phyloP scores from a whole-genome alignment of 805 yeast genomes.

The Lipomyces yamanashiensis region DNA sequence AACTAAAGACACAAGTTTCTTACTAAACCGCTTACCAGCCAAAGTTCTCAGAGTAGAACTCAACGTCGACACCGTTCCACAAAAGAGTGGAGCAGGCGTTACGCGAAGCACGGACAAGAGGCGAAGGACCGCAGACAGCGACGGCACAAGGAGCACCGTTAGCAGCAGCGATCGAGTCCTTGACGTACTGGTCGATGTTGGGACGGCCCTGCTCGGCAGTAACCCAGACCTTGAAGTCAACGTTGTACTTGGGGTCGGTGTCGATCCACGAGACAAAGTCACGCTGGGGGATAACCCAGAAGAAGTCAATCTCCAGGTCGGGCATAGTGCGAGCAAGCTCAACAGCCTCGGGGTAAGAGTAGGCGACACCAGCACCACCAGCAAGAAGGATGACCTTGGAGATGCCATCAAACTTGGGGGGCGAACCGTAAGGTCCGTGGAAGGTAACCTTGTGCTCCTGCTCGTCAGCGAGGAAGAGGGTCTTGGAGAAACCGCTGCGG shows the following conservation, averaged over 20 bases:
- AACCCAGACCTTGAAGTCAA: slow-evolving; percentile 41
- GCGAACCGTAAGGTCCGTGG: slow-evolving; percentile 39
- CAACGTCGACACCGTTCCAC: slow-evolving; percentile 39
- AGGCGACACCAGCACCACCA: slow-evolving; percentile 46
- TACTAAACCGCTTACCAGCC: slow-evolving; percentile 40
- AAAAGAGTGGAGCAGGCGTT: slow-evolving; percentile 39
- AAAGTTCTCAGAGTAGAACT: slow-evolving; percentile 42
- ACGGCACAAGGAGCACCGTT: slow-evolving; percentile 36
- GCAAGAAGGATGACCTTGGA: slow-evolving; percentile 41
- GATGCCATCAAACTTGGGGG: slow-evolving; percentile 35
- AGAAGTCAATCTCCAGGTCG: slow-evolving; percentile 37
- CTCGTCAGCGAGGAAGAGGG: slow-evolving; percentile 33
- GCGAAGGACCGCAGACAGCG: slow-evolving; percentile 44
- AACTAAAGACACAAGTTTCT: slow-evolving; percentile 3
- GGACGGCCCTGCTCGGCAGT: slow-evolving; percentile 45
- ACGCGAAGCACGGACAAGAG: slow-evolving; percentile 40
- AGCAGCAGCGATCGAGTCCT: slow-evolving; percentile 33
- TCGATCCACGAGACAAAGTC: slow-evolving; percentile 41
- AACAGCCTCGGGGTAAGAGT: slow-evolving; percentile 41
- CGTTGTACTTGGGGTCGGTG: slow-evolving; percentile 33
- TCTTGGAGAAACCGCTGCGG: slow-evolving; percentile 42
- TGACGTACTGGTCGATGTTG: slow-evolving; percentile 37
- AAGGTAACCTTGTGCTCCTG: slow-evolving; percentile 37
- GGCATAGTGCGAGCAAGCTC: slow-evolving; percentile 32
- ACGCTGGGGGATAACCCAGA: slow-evolving; percentile 44